phyloP scores from a whole-genome alignment of 768 basidiomycete genomes.

The Austroboletus festivus region DNA sequence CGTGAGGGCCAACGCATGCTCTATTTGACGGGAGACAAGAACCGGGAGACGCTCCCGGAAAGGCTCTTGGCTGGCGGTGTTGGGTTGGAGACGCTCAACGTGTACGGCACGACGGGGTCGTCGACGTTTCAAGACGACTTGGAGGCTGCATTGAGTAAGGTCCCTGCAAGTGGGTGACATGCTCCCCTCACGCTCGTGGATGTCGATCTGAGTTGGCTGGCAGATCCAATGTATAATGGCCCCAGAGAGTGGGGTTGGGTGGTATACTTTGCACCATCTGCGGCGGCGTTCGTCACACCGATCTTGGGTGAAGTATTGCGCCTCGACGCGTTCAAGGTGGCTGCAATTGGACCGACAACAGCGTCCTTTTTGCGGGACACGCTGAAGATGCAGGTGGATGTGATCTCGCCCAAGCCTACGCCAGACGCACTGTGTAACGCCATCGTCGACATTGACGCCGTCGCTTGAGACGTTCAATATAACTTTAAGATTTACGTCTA shows the following conservation, averaged over 20 bases:
- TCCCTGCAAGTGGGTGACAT: conserved; percentile 22
- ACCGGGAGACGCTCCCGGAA: conserved; percentile 59
- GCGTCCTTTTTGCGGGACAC: conserved; percentile 45
- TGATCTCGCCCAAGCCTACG: conserved; percentile 52
- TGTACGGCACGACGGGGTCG: conserved; percentile 67
- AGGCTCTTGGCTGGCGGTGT: conserved; percentile 48
- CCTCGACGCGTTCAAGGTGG: conserved; percentile 35
- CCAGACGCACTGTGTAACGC: conserved; percentile 46
- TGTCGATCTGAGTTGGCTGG: neutral
- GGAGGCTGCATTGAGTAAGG: conserved; percentile 25
- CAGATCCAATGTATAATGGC: neutral
- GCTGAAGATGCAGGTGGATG: conserved; percentile 50
- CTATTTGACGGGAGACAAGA: conserved; percentile 88
- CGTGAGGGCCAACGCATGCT: conserved; percentile 38
- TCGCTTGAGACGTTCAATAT: neutral
- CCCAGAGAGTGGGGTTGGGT: conserved; percentile 54
- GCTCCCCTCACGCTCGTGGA: neutral
- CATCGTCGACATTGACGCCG: conserved; percentile 22
- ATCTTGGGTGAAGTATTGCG: conserved; percentile 44
- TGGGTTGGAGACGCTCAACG: conserved; percentile 50
- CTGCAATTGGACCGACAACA: conserved; percentile 72
- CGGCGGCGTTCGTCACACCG: conserved; percentile 56
- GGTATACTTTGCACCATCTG: conserved; percentile 73
- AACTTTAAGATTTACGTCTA: conserved; percentile 9
- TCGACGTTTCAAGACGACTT: conserved; percentile 48